Conservation (phyloP, 1,284 basidiomycete genomes). For the Cutaneotrichosporon dermatis region DNA sequence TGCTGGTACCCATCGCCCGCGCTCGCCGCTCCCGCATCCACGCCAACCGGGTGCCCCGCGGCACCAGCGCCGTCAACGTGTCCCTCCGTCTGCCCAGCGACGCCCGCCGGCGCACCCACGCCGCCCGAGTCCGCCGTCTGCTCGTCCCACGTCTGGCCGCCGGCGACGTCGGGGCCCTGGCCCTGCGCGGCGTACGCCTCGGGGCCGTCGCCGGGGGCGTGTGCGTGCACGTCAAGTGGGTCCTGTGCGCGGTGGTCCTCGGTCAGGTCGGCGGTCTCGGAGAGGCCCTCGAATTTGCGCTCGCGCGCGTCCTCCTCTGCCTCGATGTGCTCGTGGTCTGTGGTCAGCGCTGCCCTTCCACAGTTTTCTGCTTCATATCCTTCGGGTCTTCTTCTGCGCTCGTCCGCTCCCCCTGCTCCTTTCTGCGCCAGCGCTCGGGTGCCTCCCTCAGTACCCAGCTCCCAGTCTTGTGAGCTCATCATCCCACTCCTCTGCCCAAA, state of each 20-base stretch:
- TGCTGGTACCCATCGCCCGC: not conserved
- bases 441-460: no score
- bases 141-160: conserved; percentile 2
- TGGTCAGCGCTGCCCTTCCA: conserved; percentile 13
- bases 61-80: not conserved
- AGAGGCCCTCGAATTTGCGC: conserved; percentile 45
- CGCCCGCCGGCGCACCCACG: not conserved
- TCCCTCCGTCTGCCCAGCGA: not conserved
- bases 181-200: conserved; percentile 5
- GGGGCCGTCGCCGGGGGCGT: conserved; percentile 39
- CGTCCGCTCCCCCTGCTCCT: no score
- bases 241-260: conserved; percentile 42
- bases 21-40: not conserved
- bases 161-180: conserved; percentile 4
- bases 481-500: no score
- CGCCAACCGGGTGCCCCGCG: not conserved
- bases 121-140: not conserved
- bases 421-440: no score
- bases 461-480: no score
- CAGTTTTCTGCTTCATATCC: no score
- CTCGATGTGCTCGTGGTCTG: conserved; percentile 80
- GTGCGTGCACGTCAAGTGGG: conserved; percentile 42
- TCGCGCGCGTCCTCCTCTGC: conserved; percentile 63
- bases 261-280: conserved; percentile 33
- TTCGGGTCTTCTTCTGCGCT: no score